Evolutionary conservation across 2,329 filamentous ascomycete genomes (phyloP).

Genomic region (Hypoxylon sp.): DNA sequence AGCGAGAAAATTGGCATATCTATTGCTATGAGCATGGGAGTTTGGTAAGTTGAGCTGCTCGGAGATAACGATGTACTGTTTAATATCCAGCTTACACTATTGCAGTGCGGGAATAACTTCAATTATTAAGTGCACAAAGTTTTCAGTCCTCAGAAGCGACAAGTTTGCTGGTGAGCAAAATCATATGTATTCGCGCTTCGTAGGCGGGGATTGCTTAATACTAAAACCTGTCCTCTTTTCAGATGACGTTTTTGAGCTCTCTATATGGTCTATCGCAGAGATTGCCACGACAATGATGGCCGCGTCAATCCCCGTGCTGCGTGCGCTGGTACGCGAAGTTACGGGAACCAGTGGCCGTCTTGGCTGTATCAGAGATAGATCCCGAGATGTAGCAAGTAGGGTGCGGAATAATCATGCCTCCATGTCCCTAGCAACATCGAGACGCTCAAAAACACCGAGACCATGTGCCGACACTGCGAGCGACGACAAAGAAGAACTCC

Average conservation of each 20-base stretch:
- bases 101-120: slow-evolving; percentile 42
- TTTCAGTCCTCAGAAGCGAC: slow-evolving; percentile 29
- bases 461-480: neutral
- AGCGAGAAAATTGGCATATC: slow-evolving; percentile 58
- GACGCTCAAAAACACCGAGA: slow-evolving; percentile 8
- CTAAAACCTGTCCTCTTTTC: neutral
- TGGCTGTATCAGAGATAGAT: slow-evolving; percentile 19
- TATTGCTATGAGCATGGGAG: slow-evolving; percentile 56
- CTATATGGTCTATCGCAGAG: slow-evolving; percentile 53
- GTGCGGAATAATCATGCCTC: slow-evolving; percentile 16
- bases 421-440: neutral
- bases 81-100: neutral
- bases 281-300: slow-evolving; percentile 56
- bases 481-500: slow-evolving; percentile 22
- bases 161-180: slow-evolving; percentile 32
- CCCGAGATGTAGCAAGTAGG: slow-evolving; percentile 18
- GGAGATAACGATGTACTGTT: neutral
- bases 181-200: neutral
- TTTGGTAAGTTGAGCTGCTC: slow-evolving; percentile 48
- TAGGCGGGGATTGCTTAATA: neutral
- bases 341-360: slow-evolving; percentile 15
- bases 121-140: slow-evolving; percentile 40
- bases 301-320: slow-evolving; percentile 54
- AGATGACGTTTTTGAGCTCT: slow-evolving; percentile 46
- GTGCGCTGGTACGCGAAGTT: slow-evolving; percentile 49